These are phyloP conservation scores for Avena sativa DNA, from an alignment of 176 grass and related monocot genomes.

Conservation along the genomic window DNA sequence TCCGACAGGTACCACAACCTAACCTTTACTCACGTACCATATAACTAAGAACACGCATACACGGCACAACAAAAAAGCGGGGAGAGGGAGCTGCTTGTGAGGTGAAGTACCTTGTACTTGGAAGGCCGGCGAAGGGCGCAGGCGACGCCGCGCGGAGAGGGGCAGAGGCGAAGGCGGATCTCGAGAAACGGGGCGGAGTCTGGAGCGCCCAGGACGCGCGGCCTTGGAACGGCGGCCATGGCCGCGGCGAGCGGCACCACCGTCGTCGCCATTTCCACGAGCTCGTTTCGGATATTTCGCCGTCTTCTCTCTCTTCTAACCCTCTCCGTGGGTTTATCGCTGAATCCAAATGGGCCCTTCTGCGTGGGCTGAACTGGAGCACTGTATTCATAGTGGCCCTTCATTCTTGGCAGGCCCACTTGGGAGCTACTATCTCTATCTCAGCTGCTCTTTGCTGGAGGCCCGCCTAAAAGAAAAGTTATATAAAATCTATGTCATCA, in stretches of 20 bases:
- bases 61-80: neutral
- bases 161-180: neutral
- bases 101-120: constrained; percentile 56
- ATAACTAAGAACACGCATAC: neutral
- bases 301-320: constrained; percentile 7
- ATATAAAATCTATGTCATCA: too few relatives aligned
- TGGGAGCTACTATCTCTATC: neutral
- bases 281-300: constrained; percentile 48
- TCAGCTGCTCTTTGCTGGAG: neutral
- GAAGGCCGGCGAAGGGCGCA: constrained; percentile 53
- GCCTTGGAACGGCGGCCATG: constrained; percentile 2
- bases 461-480: too few relatives aligned
- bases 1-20: neutral
- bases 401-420: neutral
- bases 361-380: neutral
- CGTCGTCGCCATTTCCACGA: constrained; percentile 49
- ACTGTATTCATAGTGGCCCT: neutral
- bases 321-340: constrained; percentile 35
- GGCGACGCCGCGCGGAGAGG: constrained; percentile 21
- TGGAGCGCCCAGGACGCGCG: neutral
- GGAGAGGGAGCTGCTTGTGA: neutral
- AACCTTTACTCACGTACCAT: neutral
- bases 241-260: constrained; percentile 50
- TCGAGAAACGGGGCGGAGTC: neutral
- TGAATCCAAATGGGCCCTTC: neutral